phyloP scores from a whole-genome alignment of 805 yeast species.

The Candida hungchunana region DNA sequence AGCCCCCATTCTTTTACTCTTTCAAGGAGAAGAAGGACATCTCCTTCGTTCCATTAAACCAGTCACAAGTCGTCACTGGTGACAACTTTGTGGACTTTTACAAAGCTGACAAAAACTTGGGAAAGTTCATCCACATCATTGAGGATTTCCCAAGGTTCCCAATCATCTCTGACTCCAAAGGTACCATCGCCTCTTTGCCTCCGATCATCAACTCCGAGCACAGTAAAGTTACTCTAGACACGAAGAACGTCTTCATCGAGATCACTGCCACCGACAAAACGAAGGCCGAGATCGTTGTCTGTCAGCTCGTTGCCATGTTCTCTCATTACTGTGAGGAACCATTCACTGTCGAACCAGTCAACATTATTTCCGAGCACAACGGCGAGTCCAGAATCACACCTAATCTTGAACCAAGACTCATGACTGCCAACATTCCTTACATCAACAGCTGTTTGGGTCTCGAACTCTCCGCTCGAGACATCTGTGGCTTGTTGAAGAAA shows the following conservation, averaged over 20 bases:
- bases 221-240: conserved; percentile 80
- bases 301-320: conserved; percentile 94
- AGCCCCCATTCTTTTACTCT: conserved; percentile 83
- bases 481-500: conserved; percentile 61
- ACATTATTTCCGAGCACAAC: conserved; percentile 79
- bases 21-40: conserved; percentile 78
- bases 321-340: conserved; percentile 78
- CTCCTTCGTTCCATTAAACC: conserved; percentile 72
- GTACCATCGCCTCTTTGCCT: conserved; percentile 85
- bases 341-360: conserved; percentile 86
- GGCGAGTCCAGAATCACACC: conserved; percentile 75
- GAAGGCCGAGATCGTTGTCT: conserved; percentile 87
- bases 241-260: conserved; percentile 87
- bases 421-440: conserved; percentile 74
- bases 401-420: conserved; percentile 56
- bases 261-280: conserved; percentile 94
- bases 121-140: conserved; percentile 84
- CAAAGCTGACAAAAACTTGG: conserved; percentile 84
- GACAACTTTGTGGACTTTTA: conserved; percentile 81
- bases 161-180: conserved; percentile 73
- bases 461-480: conserved; percentile 61
- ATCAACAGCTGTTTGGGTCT: conserved; percentile 94
- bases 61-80: conserved; percentile 67
- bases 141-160: conserved; percentile 88
- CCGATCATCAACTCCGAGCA: conserved; percentile 94